Base-by-base conservation (phyloP, 2,329 filamentous ascomycete genomes). In the Corniculantispora saksenae region DNA sequence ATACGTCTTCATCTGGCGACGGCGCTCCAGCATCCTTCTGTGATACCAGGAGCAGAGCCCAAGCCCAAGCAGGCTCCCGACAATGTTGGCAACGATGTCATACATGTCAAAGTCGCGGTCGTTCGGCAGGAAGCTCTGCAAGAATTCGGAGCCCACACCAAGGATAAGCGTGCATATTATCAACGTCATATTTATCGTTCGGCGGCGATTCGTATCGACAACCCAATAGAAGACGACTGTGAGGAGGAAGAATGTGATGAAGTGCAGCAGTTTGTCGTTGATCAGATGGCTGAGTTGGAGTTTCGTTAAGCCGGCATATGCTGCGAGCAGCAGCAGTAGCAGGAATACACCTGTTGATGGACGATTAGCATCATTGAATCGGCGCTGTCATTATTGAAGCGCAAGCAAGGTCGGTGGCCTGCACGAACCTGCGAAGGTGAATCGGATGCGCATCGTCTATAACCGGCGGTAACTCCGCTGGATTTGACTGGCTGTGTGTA, bases 171-270 rank as follows among this genome's bases (percentile, higher is more conserved):
- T 96, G 80, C 93, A 96, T 66, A 93, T 83, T 25, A 93, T 76
- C 29, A 97, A 81, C 17, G 94, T 97, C 69, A 97, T 81, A 78
- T 99, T 91, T 57, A 97, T 82, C 23, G 89, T 90, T 70, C 94
- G 91, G 60, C 94, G 89, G 68, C 95, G 91, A 68, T 89, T 91
- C 61, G 93, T 96, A 77, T 99, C 95, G 72, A 97, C 80, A 75
- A 97, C 91, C 93, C 95, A 99, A 86, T 99, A 99, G 84, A 98
- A 98, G 70, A 86, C 81, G 69, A 91, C 79, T 19, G 94, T 97
- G 61, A 99, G 85, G 70, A 92, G 75, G 83, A 98, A 97, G 82
- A 99, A 98, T 72, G 91, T 94, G 66, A 93, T 67, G 71, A 91
- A 84, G 79, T 98, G 95, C 32, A 98, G 85, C 73, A 91, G 82